Evolutionary conservation across 2,329 filamentous ascomycete species (phyloP), one percentile per base, ranked within the genome.

Genomic region (Proliferodiscus dingleyae): DNA sequence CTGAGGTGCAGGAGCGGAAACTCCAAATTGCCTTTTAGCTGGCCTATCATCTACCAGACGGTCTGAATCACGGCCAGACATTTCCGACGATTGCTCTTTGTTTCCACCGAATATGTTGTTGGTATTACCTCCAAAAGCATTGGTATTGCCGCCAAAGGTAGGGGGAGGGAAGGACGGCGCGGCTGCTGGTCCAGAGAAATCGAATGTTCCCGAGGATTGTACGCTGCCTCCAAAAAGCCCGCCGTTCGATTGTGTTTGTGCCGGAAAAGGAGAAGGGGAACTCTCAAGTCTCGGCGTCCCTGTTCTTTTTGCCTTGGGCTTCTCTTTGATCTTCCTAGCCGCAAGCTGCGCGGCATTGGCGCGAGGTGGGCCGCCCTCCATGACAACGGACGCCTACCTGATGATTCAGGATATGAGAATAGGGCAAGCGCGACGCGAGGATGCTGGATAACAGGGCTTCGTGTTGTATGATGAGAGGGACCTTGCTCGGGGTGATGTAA

Each of bases 291-390:
- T 24, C 6, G 46, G 11, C 33, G 45, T 11, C 32, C 46, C 37
- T 46, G 46, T 29, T 41, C 32, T 39, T 29, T 32, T 36, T 23
- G 41, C 37, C 40, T 51, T 57, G 13, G 47, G 50, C 28, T 51
- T 47, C 15, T 47, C 46, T 40, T 60, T 63, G 46, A 64, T 59
- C 29, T 50, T 60, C 40, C 62, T 54, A 2, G 52, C 45, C 21
- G 62, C 62, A 38, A 64, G 40, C 41, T 64, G 62, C 37, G 62
- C 61, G 23, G 62, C 62, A 41, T 57, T 64, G 16, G 59, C 61
- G 41, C 58, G 55, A 43, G 47, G 51, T 32, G 58, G 45, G 8
- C 30, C 39, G 9, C 28, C 30, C 5, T 36, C 32, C 13, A 21
- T 37, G 11, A 23, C 41, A 24, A 28, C 22, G 18, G 22, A 36